Evolutionary conservation across 2,329 filamentous ascomycete genomes (phyloP), one percentile per base, ranked within the genome.

Genomic region (Rutstroemia sp.): DNA sequence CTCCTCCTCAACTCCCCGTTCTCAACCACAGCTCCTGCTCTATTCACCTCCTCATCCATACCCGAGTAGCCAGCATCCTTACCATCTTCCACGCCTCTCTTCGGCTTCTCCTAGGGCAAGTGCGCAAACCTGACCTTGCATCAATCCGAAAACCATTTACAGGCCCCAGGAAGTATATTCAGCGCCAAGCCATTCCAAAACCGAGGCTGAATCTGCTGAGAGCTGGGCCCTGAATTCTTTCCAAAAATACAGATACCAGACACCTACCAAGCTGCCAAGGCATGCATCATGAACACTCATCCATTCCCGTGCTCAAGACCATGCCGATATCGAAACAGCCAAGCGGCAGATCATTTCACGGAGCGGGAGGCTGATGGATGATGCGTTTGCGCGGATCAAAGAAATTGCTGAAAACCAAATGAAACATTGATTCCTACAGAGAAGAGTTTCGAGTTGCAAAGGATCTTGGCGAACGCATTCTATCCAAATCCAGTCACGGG

Each of bases 1-100:
- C 19, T 19, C 19, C 64, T 73, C 23, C 64, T 73, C 65, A 68
- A 70, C 46, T n/a, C 12, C 8, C 41, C 3, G 17, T 12, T 21
- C 4, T 19, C 4, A n/a, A 17, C 8, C 21, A 19, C 9, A 19
- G 12, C 17, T 44, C 41, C n/a, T 1, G 17, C 19, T 5, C 4
- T 6, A 17, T 16, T 1, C 38, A 5, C n/a, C 14, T 14, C 14
- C 12, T 12, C 5, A 17, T 42, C 39, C 39, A 27, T 6, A n/a
- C 3, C 39, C 5, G 16, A 14, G 39, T 14, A 17, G 16, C 4
- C 10, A 17, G 19, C 39, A 7, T n/a, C 6, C 7, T 9, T 42
- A 27, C 25, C 6, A 5, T 27, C 7, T 6, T 27, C 25, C 25
- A 27, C 25, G 25, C 25, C n/a, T n/a, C 25, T 25, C 25, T 34